Conservation (phyloP, 2,329 filamentous ascomycete species). For the Aspergillus caelatus region DNA sequence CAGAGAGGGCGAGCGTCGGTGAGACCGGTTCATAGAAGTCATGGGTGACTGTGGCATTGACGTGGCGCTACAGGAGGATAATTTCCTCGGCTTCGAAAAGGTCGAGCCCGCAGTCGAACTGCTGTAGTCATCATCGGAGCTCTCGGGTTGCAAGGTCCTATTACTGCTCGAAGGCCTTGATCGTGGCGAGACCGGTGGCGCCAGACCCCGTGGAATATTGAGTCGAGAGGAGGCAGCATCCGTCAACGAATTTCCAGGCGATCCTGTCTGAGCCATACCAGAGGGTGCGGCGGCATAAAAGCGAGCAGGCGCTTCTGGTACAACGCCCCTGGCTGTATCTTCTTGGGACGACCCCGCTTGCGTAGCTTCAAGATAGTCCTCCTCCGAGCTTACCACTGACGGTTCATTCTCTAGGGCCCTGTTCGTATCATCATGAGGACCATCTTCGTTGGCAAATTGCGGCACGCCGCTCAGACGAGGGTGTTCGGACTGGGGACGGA, state of each 20-base stretch:
- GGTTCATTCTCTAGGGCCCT: conserved; percentile 28
- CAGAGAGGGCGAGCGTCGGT: conserved; percentile 79
- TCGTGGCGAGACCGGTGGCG: conserved; percentile 50
- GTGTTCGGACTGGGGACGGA: conserved; percentile 72
- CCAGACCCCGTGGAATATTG: conserved; percentile 46
- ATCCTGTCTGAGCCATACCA: conserved; percentile 21
- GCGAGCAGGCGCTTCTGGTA: conserved; percentile 21
- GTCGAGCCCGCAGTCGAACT: conserved; percentile 59
- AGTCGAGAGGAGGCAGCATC: conserved; percentile 39
- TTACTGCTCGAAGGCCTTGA: conserved; percentile 52
- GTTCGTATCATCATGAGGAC: conserved; percentile 45
- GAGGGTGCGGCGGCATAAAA: conserved; percentile 23
- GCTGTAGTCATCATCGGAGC: conserved; percentile 69
- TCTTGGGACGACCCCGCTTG: conserved; percentile 39
- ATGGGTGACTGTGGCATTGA: conserved; percentile 64
- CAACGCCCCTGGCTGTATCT: conserved; percentile 20
- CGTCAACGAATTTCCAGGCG: conserved; percentile 37
- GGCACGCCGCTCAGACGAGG: conserved; percentile 70
- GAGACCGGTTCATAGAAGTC: conserved; percentile 64
- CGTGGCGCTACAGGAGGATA: conserved; percentile 71
- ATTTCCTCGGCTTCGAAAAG: conserved; percentile 73
- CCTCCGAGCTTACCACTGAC: conserved; percentile 20
- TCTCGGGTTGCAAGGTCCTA: conserved; percentile 65
- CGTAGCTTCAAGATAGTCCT: conserved; percentile 27
- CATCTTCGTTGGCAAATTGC: conserved; percentile 31